Percentiles rank a stretch among this genome's conserved stretches.
phyloP scores from a whole-genome alignment of 2,329 filamentous ascomycete species.

The Thelonectria rubi region DNA sequence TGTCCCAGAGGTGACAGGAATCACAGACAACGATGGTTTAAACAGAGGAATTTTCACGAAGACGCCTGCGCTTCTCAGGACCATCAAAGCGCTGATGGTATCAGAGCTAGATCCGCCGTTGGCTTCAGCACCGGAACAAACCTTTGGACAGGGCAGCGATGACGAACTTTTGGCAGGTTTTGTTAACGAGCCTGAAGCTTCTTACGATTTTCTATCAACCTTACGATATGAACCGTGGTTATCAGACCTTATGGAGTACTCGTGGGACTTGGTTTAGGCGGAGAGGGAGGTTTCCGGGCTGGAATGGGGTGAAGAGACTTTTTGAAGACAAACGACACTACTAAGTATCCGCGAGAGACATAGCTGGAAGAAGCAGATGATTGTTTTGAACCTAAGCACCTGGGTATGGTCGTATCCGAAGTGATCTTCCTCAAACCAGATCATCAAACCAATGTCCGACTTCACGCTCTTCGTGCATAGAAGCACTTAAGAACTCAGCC shows the following conservation, averaged over 20 bases:
- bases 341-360: too few species aligned
- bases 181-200: neutral
- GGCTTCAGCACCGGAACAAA: neutral
- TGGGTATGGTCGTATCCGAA: too few species aligned
- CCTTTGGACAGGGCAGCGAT: neutral
- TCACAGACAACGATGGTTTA: conserved; percentile 20
- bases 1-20: conserved; percentile 5
- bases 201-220: conserved; percentile 16
- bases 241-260: conserved; percentile 19
- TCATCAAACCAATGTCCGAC: too few species aligned
- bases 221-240: conserved; percentile 27
- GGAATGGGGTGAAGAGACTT: too few species aligned
- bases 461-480: too few species aligned
- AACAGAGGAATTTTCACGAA: conserved; percentile 27
- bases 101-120: conserved; percentile 16
- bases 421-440: too few species aligned
- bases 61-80: conserved; percentile 14
- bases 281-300: too few species aligned
- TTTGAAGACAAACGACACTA: too few species aligned
- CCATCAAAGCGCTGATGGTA: conserved; percentile 27
- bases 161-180: neutral
- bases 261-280: conserved; percentile 15
- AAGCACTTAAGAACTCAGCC: too few species aligned
- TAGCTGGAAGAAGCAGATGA: too few species aligned
- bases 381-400: too few species aligned